These are phyloP conservation scores for Zea mays DNA, from an alignment of 176 grass and related monocot species.

Conservation along the genomic window DNA sequence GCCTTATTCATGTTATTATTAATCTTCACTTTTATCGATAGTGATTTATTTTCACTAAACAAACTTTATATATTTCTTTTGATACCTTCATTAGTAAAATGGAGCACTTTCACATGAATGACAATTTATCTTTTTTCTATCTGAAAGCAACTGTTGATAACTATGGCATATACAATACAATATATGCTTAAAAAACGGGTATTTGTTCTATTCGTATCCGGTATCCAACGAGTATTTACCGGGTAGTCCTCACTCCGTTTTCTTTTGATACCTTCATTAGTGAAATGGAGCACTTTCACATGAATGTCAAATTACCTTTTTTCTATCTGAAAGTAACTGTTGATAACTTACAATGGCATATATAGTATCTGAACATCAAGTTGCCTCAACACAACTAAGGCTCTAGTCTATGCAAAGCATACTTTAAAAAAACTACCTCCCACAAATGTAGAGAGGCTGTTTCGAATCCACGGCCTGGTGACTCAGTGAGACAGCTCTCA, in stretches of 20 bases:
- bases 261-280: too few species aligned
- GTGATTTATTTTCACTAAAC: slow-evolving; percentile 12
- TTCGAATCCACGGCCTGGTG: too few species aligned
- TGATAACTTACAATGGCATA: background rate
- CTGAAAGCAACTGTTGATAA: background rate
- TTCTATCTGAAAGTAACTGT: background rate
- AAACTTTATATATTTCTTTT: slow-evolving; percentile 18
- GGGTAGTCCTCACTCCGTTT: too few species aligned
- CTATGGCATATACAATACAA: background rate
- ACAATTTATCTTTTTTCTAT: background rate
- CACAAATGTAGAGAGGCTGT: too few species aligned
- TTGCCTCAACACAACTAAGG: too few species aligned
- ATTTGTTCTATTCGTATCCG: too few species aligned
- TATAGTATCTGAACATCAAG: background rate
- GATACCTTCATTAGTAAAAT: slow-evolving; percentile 3
- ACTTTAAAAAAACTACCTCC: too few species aligned
- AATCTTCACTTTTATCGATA: background rate
- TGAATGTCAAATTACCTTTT: too few species aligned
- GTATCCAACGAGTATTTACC: too few species aligned
- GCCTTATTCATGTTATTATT: slow-evolving; percentile 7
- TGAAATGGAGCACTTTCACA: too few species aligned
- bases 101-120: background rate
- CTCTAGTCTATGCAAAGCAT: too few species aligned
- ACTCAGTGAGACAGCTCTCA: too few species aligned
- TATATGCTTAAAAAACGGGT: background rate